Evolutionary conservation across 1,139 yeast species (phyloP).

Genomic region (Eremothecium cymbalariae): DNA sequence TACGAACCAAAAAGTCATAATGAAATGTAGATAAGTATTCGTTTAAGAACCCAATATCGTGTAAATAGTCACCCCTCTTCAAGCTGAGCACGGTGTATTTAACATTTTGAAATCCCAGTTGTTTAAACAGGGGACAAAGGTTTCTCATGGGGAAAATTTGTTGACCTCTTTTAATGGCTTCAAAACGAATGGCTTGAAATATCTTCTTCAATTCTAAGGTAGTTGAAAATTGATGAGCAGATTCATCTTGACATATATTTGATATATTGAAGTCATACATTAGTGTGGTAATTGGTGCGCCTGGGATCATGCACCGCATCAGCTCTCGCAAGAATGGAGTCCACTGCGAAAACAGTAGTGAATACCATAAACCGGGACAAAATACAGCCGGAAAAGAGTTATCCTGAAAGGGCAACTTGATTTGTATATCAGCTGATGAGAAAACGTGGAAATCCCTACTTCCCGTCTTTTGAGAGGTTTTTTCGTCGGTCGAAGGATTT

Average conservation of each 20-base stretch:
- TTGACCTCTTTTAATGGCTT: conserved; percentile 25
- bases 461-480: neutral
- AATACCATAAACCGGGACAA: conserved; percentile 28
- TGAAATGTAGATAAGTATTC: conserved; percentile 22
- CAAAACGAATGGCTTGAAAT: conserved; percentile 22
- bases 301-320: conserved; percentile 24
- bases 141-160: conserved; percentile 27
- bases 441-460: too few species aligned
- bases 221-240: conserved; percentile 15
- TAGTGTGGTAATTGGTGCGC: conserved; percentile 25
- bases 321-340: conserved; percentile 23
- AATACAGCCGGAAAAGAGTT: conserved; percentile 24
- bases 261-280: conserved; percentile 22
- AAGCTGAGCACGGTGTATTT: conserved; percentile 24
- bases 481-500: conserved; percentile 14
- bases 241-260: conserved; percentile 14
- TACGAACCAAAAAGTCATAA: conserved; percentile 21
- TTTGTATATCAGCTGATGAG: too few species aligned
- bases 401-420: conserved; percentile 25
- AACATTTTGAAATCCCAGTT: conserved; percentile 26
- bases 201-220: conserved; percentile 22
- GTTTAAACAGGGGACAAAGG: conserved; percentile 21
- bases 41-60: conserved; percentile 27
- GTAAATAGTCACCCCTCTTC: conserved; percentile 25
- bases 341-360: conserved; percentile 25